Percentiles rank a stretch among this genome's conserved stretches.
Conservation (phyloP, 2,329 filamentous ascomycete genomes). For the Rhynchosporium graminicola region DNA sequence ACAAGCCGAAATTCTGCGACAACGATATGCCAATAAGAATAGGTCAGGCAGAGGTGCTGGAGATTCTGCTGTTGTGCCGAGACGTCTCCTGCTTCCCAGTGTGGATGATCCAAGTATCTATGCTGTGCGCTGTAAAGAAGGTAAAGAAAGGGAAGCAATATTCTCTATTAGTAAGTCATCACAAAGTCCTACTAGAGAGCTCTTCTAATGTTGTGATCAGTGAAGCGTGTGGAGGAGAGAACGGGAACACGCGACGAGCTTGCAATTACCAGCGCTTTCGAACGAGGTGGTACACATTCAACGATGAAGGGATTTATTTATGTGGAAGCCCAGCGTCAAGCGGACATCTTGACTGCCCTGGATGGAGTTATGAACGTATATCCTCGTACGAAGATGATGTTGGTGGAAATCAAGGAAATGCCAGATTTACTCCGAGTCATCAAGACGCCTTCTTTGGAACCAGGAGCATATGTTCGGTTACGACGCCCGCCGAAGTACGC, state of each 20-base stretch:
- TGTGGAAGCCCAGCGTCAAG: conserved; percentile 84
- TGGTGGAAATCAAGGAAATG: conserved; percentile 97
- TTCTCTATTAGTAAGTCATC: conserved; percentile 63
- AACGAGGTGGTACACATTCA: conserved; percentile 74
- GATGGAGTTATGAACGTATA: conserved; percentile 89
- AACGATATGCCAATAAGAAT: conserved; percentile 83
- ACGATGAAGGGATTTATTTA: conserved; percentile 95
- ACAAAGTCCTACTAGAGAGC: neutral
- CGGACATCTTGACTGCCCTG: conserved; percentile 79
- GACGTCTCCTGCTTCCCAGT: conserved; percentile 83
- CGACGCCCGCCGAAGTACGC: conserved; percentile 77
- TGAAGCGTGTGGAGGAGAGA: conserved; percentile 84
- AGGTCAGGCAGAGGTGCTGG: conserved; percentile 65
- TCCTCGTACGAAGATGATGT: conserved; percentile 78
- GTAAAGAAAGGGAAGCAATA: conserved; percentile 91
- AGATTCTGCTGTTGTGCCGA: conserved; percentile 78
- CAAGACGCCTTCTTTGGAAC: conserved; percentile 81
- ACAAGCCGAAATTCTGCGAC: conserved; percentile 80
- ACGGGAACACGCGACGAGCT: conserved; percentile 76
- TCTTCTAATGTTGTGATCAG: neutral
- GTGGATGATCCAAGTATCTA: conserved; percentile 96
- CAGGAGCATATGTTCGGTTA: conserved; percentile 90
- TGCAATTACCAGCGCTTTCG: conserved; percentile 86
- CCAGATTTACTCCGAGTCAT: conserved; percentile 89
- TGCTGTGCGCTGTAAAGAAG: conserved; percentile 89